A percentile compares a stretch with the other conserved stretches of the same genome.
phyloP scores from a whole-genome alignment of 495 filamentous ascomycete genomes.

The Penicillium daleae region DNA sequence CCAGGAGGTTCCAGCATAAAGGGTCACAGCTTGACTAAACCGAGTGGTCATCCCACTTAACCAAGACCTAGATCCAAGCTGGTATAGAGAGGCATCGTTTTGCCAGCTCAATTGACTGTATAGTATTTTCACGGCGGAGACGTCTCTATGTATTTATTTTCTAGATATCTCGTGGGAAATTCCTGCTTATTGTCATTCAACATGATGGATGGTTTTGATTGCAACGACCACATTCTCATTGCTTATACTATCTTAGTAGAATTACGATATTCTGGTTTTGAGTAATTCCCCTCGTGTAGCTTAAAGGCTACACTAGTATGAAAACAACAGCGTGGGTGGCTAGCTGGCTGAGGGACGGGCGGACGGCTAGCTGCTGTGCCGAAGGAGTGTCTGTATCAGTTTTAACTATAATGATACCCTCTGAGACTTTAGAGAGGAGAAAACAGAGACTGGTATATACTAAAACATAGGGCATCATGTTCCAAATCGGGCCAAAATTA shows the following conservation, averaged over 20 bases:
- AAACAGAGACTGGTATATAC: no score
- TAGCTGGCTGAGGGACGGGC: no score
- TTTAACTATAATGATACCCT: no score
- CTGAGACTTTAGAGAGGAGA: no score
- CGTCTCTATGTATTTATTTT: neutral
- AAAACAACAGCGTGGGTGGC: no score
- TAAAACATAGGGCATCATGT: no score
- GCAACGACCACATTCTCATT: neutral
- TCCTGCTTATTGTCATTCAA: neutral
- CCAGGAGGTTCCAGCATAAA: neutral
- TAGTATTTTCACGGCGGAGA: neutral
- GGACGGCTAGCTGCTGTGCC: no score
- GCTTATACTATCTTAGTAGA: neutral
- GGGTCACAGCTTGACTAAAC: neutral
- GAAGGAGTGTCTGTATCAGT: no score
- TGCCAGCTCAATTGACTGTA: neutral
- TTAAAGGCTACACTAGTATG: no score
- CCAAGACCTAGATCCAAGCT: neutral
- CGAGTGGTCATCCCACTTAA: neutral
- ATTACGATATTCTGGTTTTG: no score
- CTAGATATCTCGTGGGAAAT: neutral
- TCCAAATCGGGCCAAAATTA: no score
- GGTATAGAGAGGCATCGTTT: neutral
- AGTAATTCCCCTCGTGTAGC: no score
- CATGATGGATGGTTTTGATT: neutral